phyloP scores from a whole-genome alignment of 495 filamentous ascomycete species.

The Xylaria palmicola region DNA sequence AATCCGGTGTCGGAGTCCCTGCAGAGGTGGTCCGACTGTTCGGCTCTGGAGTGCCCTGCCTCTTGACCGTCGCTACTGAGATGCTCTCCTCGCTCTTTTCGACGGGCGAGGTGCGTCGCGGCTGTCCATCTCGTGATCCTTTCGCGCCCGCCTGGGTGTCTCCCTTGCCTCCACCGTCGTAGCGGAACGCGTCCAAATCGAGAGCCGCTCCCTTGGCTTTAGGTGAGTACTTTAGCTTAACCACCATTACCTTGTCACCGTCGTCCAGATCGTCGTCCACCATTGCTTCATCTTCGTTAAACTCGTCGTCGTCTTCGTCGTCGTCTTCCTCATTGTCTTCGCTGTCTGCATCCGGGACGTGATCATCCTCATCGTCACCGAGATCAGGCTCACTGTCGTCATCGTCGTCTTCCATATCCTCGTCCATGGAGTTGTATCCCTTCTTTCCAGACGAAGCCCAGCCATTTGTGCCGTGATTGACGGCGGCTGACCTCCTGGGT shows the following conservation, averaged over 20 bases:
- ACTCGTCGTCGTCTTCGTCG: conserved; percentile 52
- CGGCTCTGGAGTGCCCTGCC: conserved; percentile 19
- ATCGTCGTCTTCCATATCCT: conserved; percentile 67
- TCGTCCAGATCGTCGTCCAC: conserved; percentile 56
- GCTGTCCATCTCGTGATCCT: conserved; percentile 35
- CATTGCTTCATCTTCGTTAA: conserved; percentile 56
- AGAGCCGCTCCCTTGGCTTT: conserved; percentile 23
- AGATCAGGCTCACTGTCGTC: conserved; percentile 60
- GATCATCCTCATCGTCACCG: conserved; percentile 61
- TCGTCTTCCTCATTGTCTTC: conserved; percentile 42
- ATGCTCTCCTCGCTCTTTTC: conserved; percentile 78
- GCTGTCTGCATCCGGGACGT: conserved; percentile 46
- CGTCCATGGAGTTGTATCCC: conserved; percentile 61
- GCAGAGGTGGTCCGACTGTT: neutral
- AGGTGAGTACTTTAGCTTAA: conserved; percentile 54
- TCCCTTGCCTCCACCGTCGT: conserved; percentile 16
- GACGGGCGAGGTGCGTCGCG: conserved; percentile 68
- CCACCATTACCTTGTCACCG: conserved; percentile 55
- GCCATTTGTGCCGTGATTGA: conserved; percentile 43
- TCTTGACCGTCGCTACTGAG: conserved; percentile 53
- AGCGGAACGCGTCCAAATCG: conserved; percentile 26
- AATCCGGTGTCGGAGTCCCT: conserved; percentile 14
- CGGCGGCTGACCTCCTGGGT: conserved; percentile 41
- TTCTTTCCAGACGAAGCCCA: conserved; percentile 64
- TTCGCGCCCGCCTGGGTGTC: conserved; percentile 5